A percentile compares a stretch with the other conserved stretches of the same genome.
phyloP scores from a whole-genome alignment of 2,329 filamentous ascomycete species.

The Paecilomyces sp. region DNA sequence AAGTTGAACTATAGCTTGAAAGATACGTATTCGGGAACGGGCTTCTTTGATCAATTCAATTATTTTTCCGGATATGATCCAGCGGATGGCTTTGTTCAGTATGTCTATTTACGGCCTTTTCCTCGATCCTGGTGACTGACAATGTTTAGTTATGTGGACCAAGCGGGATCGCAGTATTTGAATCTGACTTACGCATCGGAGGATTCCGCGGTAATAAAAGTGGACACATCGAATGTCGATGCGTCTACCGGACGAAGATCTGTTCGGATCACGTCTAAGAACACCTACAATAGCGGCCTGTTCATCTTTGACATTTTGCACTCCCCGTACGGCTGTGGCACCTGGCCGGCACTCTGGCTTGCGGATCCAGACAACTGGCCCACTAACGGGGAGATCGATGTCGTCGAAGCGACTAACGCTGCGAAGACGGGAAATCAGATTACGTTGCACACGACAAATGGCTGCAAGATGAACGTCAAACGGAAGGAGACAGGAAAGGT shows the following conservation, averaged over 20 bases:
- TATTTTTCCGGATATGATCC: conserved; percentile 41
- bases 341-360: conserved; percentile 62
- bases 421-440: conserved; percentile 51
- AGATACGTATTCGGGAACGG: conserved; percentile 34
- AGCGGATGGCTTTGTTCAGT: conserved; percentile 40
- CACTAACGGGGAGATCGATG: conserved; percentile 56
- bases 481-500: conserved; percentile 47
- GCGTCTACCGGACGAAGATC: conserved; percentile 56
- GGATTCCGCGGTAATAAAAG: conserved; percentile 49
- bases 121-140: conserved; percentile 7
- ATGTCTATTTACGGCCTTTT: conserved; percentile 17
- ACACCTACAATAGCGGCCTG: conserved; percentile 54
- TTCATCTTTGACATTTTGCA: conserved; percentile 62
- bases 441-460: conserved; percentile 53
- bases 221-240: conserved; percentile 55
- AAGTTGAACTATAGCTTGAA: conserved; percentile 32
- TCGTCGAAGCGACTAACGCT: conserved; percentile 54
- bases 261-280: conserved; percentile 56
- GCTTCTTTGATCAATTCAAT: conserved; percentile 41
- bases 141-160: conserved; percentile 32
- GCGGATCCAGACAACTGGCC: conserved; percentile 57
- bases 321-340: conserved; percentile 56
- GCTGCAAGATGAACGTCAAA: conserved; percentile 47
- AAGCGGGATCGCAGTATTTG: conserved; percentile 19
- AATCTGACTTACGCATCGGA: conserved; percentile 58